A percentile compares a stretch with the other conserved stretches of the same genome.
Conservation (phyloP, 2,329 filamentous ascomycete species). For the Drechslerella coelobrocha region DNA sequence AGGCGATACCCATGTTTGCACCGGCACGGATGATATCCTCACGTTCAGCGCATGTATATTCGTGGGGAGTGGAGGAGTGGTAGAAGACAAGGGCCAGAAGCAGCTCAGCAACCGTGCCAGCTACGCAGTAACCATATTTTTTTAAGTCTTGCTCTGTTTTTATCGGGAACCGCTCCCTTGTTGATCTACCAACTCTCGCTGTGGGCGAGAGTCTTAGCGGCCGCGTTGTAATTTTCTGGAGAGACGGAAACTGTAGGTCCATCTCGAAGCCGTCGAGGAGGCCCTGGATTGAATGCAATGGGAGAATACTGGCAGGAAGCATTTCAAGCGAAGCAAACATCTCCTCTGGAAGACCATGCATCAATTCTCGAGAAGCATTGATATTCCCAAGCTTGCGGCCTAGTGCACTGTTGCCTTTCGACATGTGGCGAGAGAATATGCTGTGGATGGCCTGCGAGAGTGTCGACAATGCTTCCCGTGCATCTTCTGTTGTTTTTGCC, state of each 20-base stretch:
- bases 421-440: slow-evolving; percentile 5
- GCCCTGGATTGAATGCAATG: slow-evolving; percentile 67
- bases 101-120: slow-evolving; percentile 74
- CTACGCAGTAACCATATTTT: slow-evolving; percentile 71
- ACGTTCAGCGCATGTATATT: slow-evolving; percentile 55
- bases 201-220: no score
- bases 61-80: slow-evolving; percentile 59
- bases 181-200: no score
- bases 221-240: no score
- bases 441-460: slow-evolving; percentile 25
- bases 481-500: slow-evolving; percentile 64
- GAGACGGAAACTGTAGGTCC: slow-evolving; percentile 68
- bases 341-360: slow-evolving; percentile 54
- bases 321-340: slow-evolving; percentile 60
- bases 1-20: slow-evolving; percentile 71
- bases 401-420: not conserved
- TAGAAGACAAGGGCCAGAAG: slow-evolving; percentile 72
- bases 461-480: slow-evolving; percentile 56
- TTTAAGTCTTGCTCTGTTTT: slow-evolving; percentile 66
- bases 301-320: slow-evolving; percentile 67
- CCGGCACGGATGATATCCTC: slow-evolving; percentile 65
- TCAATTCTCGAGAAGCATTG: slow-evolving; percentile 1
- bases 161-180: no score
- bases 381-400: not conserved
- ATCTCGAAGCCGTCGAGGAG: slow-evolving; percentile 73